Conservation (phyloP, 129 eudicot species). For the Chrysanthemum seticuspe region DNA sequence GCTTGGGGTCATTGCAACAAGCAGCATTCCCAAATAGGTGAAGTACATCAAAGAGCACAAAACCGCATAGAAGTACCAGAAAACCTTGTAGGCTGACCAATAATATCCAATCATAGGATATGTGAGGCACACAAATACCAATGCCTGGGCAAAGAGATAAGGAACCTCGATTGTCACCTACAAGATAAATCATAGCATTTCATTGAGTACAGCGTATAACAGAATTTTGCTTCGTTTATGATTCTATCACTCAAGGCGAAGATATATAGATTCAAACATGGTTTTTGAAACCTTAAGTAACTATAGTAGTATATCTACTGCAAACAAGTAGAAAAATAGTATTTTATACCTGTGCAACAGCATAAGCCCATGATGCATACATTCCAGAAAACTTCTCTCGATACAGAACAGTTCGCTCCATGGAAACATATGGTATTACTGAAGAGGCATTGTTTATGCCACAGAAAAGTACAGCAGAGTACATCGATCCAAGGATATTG, state of each 20-base stretch:
- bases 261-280: not conserved
- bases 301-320: too few species aligned
- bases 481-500: constrained; percentile 60
- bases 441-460: constrained; percentile 56
- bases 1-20: constrained; percentile 58
- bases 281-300: not conserved
- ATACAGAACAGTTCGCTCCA: constrained; percentile 54
- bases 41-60: constrained; percentile 59
- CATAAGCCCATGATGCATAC: constrained; percentile 67
- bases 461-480: constrained; percentile 41
- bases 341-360: constrained; percentile 59
- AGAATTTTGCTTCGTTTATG: constrained; percentile 1
- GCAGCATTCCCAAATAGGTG: constrained; percentile 63
- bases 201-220: not conserved
- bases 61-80: constrained; percentile 54
- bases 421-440: constrained; percentile 48
- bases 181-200: constrained; percentile 17
- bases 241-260: not conserved
- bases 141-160: constrained; percentile 46
- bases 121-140: constrained; percentile 42
- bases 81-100: constrained; percentile 50
- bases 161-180: constrained; percentile 68
- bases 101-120: constrained; percentile 71
- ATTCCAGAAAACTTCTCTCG: constrained; percentile 74
- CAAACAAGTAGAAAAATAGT: not conserved